These are phyloP conservation scores for Combretum micranthum DNA, from an alignment of 345 rosid genomes.

Conservation along the genomic window DNA sequence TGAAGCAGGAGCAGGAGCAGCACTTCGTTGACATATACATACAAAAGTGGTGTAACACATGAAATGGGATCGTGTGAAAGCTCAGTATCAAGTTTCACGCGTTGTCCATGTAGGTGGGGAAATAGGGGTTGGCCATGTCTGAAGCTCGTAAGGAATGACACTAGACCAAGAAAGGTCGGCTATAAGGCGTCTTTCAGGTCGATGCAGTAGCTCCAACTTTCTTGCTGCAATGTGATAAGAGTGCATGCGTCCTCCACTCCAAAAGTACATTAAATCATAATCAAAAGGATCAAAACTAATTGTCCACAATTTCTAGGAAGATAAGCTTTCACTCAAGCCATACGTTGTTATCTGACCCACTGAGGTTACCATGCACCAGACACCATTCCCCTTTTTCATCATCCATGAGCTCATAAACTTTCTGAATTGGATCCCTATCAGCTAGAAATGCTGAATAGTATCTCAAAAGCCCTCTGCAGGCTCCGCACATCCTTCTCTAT, in stretches of 20 bases:
- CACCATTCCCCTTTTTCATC: slow-evolving; percentile 3
- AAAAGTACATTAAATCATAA: not conserved
- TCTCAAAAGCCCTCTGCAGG: not conserved
- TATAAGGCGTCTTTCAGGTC: not conserved
- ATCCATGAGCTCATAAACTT: slow-evolving; percentile 6
- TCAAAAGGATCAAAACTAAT: slow-evolving; percentile 1
- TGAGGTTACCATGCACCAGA: not conserved
- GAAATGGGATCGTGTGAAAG: too few relatives aligned
- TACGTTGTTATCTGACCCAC: too few relatives aligned
- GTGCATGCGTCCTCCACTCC: not conserved
- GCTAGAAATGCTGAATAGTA: not conserved
- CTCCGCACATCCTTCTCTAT: not conserved
- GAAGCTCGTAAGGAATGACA: not conserved
- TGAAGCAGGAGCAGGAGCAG: too few relatives aligned
- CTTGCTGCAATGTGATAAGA: not conserved
- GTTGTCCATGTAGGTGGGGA: too few relatives aligned
- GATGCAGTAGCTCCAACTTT: not conserved
- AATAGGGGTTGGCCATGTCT: not conserved
- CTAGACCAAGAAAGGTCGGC: slow-evolving; percentile 4
- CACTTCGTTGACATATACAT: too few relatives aligned
- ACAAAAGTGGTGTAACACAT: too few relatives aligned
- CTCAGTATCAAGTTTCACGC: too few relatives aligned
- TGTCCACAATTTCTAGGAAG: not conserved
- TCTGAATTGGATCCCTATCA: not conserved
- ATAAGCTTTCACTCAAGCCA: too few relatives aligned